Evolutionary conservation across 2,329 filamentous ascomycete species (phyloP).

Genomic region (Pseudogymnoascus sp.): DNA sequence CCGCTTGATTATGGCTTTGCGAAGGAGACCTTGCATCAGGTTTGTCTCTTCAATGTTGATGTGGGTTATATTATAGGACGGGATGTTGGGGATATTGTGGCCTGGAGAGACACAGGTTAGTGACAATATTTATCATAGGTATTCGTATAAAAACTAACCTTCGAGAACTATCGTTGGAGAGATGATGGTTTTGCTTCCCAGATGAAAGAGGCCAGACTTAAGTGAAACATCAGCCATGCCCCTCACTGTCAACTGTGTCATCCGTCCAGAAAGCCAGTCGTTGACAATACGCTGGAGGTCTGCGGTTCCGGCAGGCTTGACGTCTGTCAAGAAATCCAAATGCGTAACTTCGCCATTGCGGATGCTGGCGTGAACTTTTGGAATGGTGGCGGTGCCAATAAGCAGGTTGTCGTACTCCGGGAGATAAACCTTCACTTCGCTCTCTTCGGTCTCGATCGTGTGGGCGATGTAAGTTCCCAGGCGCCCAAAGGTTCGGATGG

Average conservation of each 20-base stretch:
- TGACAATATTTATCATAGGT: not conserved
- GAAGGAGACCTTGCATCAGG: constrained; percentile 34
- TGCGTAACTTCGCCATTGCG: constrained; percentile 68
- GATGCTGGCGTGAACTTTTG: constrained; percentile 66
- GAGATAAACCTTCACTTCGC: constrained; percentile 66
- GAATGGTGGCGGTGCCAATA: constrained; percentile 68
- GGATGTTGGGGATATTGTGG: constrained; percentile 65
- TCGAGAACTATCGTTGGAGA: constrained; percentile 69
- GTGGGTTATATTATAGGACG: constrained; percentile 72
- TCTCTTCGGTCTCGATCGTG: constrained; percentile 64
- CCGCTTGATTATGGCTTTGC: not conserved
- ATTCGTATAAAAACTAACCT: constrained; percentile 63
- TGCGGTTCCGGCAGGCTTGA: constrained; percentile 67
- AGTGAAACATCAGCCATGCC: constrained; percentile 66
- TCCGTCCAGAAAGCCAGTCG: constrained; percentile 75
- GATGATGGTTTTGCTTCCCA: constrained; percentile 71
- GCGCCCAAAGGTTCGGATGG: constrained; percentile 66
- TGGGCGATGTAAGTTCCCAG: constrained; percentile 73
- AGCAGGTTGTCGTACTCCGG: constrained; percentile 74
- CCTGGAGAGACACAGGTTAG: constrained; percentile 32
- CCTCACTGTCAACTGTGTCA: constrained; percentile 61
- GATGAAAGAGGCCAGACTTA: constrained; percentile 67
- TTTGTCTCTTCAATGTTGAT: constrained; percentile 69
- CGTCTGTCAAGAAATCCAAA: constrained; percentile 69
- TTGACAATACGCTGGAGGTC: constrained; percentile 73